Evolutionary conservation across 2,329 filamentous ascomycete genomes (phyloP).

Genomic region (Monilinia aucupariae): DNA sequence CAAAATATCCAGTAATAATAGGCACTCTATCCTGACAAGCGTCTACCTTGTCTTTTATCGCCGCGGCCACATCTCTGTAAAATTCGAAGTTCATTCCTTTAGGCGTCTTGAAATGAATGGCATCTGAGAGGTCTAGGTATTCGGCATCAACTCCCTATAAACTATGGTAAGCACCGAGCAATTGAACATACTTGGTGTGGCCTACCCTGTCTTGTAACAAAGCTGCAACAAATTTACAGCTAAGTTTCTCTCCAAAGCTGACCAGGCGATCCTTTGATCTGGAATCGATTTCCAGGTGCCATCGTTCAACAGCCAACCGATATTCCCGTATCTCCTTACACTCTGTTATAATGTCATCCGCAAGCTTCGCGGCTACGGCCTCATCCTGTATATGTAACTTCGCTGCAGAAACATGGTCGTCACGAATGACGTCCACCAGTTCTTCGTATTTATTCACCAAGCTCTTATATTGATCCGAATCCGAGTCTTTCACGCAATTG

Average conservation of each 20-base stretch:
- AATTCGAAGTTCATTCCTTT: constrained; percentile 61
- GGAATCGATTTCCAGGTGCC: constrained; percentile 70
- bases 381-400: constrained; percentile 54
- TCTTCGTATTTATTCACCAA: constrained; percentile 61
- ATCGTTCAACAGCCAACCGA: constrained; percentile 56
- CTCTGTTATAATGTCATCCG: constrained; percentile 65
- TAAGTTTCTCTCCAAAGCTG: constrained; percentile 92
- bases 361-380: constrained; percentile 53
- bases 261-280: constrained; percentile 82
- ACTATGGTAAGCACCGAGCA: constrained; percentile 11
- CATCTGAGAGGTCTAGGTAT: constrained; percentile 83
- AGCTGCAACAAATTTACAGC: constrained; percentile 84
- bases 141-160: constrained; percentile 69
- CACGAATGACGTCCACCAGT: constrained; percentile 74
- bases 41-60: constrained; percentile 58
- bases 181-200: neutral
- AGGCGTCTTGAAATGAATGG: constrained; percentile 61
- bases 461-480: constrained; percentile 45
- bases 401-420: constrained; percentile 74
- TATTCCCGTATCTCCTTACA: constrained; percentile 77
- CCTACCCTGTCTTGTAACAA: constrained; percentile 67
- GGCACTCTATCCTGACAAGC: constrained; percentile 65
- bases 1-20: constrained; percentile 90
- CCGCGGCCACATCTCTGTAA: constrained; percentile 58
- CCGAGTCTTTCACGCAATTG: constrained; percentile 47